phyloP scores from a whole-genome alignment of 176 grass and related monocot genomes.

The Rhynchospora tenuis region DNA sequence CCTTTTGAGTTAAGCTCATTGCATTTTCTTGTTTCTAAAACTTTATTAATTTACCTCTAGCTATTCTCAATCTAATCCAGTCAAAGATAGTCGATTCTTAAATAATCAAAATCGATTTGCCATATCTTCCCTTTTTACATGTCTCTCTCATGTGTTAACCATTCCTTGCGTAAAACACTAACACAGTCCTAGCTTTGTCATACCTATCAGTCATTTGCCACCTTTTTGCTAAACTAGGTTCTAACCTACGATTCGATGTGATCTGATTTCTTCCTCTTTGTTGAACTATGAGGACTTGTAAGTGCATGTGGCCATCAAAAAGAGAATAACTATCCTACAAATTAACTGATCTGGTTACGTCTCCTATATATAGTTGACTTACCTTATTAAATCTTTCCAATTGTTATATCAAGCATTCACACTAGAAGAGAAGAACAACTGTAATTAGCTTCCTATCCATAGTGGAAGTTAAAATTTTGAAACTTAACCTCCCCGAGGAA shows the following conservation, averaged over 20 bases:
- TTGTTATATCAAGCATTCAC: neutral
- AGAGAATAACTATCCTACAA: neutral
- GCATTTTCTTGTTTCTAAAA: neutral
- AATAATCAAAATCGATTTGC: neutral
- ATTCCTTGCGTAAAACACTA: neutral
- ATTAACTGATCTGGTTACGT: neutral
- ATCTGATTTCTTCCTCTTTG: neutral
- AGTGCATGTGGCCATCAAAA: neutral
- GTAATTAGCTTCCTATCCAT: neutral
- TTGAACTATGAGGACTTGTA: neutral
- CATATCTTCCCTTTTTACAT: conserved; percentile 2
- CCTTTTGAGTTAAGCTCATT: neutral
- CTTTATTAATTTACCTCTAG: neutral
- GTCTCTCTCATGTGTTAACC: neutral
- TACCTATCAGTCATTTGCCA: conserved; percentile 22
- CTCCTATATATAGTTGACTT: conserved; percentile 6
- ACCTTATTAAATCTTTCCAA: neutral
- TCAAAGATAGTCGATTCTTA: neutral
- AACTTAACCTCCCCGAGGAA: neutral
- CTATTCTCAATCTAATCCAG: neutral
- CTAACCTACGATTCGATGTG: neutral
- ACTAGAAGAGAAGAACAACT: conserved; percentile 8
- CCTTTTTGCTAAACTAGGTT: neutral
- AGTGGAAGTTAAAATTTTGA: neutral
- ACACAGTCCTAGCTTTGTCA: neutral